These are phyloP conservation scores for Stachybotrys chartarum DNA, from an alignment of 2,329 filamentous ascomycete genomes.

Conservation along the genomic window DNA sequence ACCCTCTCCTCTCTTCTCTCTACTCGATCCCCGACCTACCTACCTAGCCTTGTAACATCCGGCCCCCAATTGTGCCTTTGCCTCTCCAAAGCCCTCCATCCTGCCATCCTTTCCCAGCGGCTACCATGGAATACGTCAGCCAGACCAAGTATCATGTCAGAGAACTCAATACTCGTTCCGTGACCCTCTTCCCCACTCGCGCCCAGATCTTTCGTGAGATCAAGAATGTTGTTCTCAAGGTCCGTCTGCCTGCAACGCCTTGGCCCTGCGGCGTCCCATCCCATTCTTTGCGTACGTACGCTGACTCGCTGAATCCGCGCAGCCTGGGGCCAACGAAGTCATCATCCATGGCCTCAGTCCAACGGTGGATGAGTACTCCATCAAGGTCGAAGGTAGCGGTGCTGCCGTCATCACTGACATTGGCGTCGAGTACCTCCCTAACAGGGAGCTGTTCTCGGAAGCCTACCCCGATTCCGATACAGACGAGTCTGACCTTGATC, in stretches of 20 bases:
- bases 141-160: slow-evolving; percentile 47
- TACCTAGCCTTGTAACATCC: too few species aligned
- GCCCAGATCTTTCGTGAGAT: slow-evolving; percentile 57
- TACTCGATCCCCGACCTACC: too few species aligned
- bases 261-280: too few species aligned
- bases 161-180: slow-evolving; percentile 50
- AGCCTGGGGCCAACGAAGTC: slow-evolving; percentile 52
- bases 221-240: slow-evolving; percentile 35
- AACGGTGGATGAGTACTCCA: slow-evolving; percentile 48
- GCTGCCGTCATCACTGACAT: slow-evolving; percentile 54
- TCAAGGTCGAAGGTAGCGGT: slow-evolving; percentile 53
- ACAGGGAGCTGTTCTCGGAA: slow-evolving; percentile 46
- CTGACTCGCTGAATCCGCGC: too few species aligned
- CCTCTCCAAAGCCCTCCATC: too few species aligned
- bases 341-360: slow-evolving; percentile 49
- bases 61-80: too few species aligned
- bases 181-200: slow-evolving; percentile 54
- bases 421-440: slow-evolving; percentile 49
- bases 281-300: not conserved
- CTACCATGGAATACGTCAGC: slow-evolving; percentile 29
- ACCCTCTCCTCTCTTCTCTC: too few species aligned
- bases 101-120: not conserved
- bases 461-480: slow-evolving; percentile 40
- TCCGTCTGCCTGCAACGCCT: slow-evolving; percentile 3
- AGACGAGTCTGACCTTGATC: slow-evolving; percentile 25